Evolutionary conservation across 2,329 filamentous ascomycete species (phyloP), one percentile per base, ranked within the genome.

Genomic region (Podosphaera leucotricha): DNA sequence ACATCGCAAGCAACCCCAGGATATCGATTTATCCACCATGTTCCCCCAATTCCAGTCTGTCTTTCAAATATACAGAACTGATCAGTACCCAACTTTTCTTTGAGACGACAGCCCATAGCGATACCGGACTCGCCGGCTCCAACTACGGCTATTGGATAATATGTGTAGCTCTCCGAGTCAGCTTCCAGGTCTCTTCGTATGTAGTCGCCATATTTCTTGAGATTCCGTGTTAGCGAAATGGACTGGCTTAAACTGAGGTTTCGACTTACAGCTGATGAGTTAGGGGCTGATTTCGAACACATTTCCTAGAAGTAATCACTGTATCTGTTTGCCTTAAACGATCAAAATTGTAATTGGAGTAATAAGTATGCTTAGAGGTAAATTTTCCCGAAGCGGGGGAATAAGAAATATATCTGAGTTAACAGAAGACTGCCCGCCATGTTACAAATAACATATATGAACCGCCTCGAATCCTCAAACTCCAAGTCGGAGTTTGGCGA

Each of bases 11-110:
- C 49, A 45, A 46, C 46, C 47, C 52, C 53, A 22, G 51, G 54
- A 46, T 53, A 56, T 47, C 64, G 55, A 46, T 71, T 71, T 49
- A 69, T 66, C 43, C 66, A 63, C 68, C 68, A 72, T 2, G 66
- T 70, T 1, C 68, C 67, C 24, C 66, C 66, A 10, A 72, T 56
- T 1, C 63, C 64, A 15, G 64, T 64, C 38, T 66, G 66, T 57
- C 72, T 72, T 55, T 75, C 71, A 2, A 74, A 56, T 26, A 76
- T 70, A 47, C 53, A 47, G 11, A 57, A 41, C 39, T 57, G 52
- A 19, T 57, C 45, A 46, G 54, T 55, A 16, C 52, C 47, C 36
- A 58, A 38, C 13, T 50, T 46, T 44, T 57, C 51, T 11, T 52
- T 55, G 37, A 58, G 54, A 8, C 54, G 47, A 38, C 56, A 54